Conservation (phyloP, 1,284 basidiomycete genomes). For the Pseudozyma tsukubaensis region DNA sequence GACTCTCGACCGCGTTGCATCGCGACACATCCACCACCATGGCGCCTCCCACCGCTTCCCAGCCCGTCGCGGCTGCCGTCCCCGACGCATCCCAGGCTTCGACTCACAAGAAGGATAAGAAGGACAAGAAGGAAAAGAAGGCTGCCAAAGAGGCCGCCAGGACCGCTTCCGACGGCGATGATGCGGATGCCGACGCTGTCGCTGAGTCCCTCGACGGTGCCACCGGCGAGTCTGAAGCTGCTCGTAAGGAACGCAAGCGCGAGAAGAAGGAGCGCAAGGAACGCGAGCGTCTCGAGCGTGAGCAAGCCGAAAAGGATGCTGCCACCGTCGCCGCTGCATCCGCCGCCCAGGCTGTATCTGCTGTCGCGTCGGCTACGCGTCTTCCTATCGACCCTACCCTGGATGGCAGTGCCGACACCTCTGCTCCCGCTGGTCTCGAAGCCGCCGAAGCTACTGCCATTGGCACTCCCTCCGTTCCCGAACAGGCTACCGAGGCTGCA, state of each 20-base stretch:
- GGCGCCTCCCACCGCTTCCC: conserved; percentile 10
- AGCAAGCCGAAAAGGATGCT: conserved; percentile 50
- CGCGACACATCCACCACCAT: conserved; percentile 8
- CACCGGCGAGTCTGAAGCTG: conserved; percentile 12
- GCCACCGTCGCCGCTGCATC: conserved; percentile 50
- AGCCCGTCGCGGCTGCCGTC: conserved; percentile 13
- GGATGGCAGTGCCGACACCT: conserved; percentile 7
- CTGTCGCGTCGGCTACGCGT: conserved; percentile 40
- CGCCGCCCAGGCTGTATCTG: conserved; percentile 41
- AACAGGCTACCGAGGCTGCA: conserved; percentile 5
- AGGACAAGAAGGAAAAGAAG: conserved; percentile 26
- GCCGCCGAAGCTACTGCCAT: conserved; percentile 14
- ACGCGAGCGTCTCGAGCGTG: conserved; percentile 41
- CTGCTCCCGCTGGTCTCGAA: conserved; percentile 6
- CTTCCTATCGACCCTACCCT: conserved; percentile 47
- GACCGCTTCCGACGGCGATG: conserved; percentile 14
- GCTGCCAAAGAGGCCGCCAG: conserved; percentile 8
- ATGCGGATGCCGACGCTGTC: conserved; percentile 34
- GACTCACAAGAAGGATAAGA: conserved; percentile 11
- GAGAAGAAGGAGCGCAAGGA: conserved; percentile 51
- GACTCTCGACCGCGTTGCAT: background rate
- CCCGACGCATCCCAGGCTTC: conserved; percentile 5
- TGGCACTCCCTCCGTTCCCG: conserved; percentile 5
- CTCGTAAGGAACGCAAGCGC: conserved; percentile 35
- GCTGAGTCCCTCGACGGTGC: conserved; percentile 17